Base-by-base conservation (phyloP, 495 filamentous ascomycete species). In the Daldinia loculata region DNA sequence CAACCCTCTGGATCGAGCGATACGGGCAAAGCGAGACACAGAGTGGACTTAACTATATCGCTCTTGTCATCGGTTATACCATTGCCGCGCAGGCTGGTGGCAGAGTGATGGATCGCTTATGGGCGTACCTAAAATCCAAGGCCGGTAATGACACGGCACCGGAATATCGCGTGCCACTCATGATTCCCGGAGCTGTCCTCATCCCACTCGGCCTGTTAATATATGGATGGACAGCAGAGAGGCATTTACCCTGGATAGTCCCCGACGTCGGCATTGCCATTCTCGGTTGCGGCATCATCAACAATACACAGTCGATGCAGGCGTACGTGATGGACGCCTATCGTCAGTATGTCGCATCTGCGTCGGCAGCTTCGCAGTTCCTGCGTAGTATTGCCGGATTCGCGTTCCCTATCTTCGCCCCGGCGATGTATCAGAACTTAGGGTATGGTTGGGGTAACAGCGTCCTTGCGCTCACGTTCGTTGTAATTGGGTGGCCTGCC, bases 271-370 rank as follows among this genome's bases (percentile, higher is more conserved):
- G 71, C 8, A 66, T 76, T 3, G 69, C 69, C 8, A 68, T 69
- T 29, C 52, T 68, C 27, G 65, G 72, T 0, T 56, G 66, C 7
- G 59, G 58, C 3, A 69, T 62, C 34, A 69, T 69, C n/a, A 57
- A 55, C 15, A 63, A 63, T 7, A 62, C 58, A 3, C 59, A 69
- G 24, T 39, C 59, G 8, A 24, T 62, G 15, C 52, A 69, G 30
- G 74, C 89, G 6, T 93, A 93, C 70, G 80, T 91, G 48, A 87
- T 93, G 15, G 92, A 95, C 74, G 80, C 88, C 7, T 93, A 92
- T 76, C 87, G 88, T 12, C 83, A 87, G 7, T 93, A 85, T 74
- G 90, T 92, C 11, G 91, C 92, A 9, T 89, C 85, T 65, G 92
- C 90, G 1, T 74, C 91, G 9, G 89, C 85, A 0, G 90, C 92